Evolutionary conservation across 2,329 filamentous ascomycete genomes (phyloP).

Genomic region (Xylariaceae sp.): DNA sequence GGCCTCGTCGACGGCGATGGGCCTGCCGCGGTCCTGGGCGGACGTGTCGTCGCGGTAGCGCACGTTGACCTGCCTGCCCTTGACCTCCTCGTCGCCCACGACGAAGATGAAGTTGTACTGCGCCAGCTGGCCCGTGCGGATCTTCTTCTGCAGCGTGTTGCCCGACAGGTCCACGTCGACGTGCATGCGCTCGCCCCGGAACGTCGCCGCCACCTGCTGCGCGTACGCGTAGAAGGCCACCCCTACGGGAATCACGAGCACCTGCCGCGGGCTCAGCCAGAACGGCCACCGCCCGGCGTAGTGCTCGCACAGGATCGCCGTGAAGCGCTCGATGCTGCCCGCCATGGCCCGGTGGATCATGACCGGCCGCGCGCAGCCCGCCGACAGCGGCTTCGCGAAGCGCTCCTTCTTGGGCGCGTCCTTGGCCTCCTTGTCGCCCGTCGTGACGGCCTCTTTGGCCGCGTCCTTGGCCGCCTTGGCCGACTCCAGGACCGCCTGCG

Average conservation of each 20-base stretch:
- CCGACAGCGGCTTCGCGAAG: slow-evolving; percentile 44
- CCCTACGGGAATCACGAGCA: slow-evolving; percentile 72
- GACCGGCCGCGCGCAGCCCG: slow-evolving; percentile 70
- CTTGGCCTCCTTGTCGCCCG: slow-evolving; percentile 38
- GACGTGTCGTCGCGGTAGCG: slow-evolving; percentile 57
- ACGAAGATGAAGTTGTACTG: slow-evolving; percentile 82
- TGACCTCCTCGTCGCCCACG: slow-evolving; percentile 55
- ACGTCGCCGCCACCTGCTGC: slow-evolving; percentile 61
- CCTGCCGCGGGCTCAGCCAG: slow-evolving; percentile 79
- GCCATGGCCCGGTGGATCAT: slow-evolving; percentile 84
- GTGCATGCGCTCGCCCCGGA: slow-evolving; percentile 62
- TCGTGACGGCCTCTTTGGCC: slow-evolving; percentile 15
- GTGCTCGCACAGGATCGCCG: slow-evolving; percentile 75
- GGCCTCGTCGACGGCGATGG: slow-evolving; percentile 49
- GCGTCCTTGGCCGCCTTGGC: slow-evolving; percentile 28
- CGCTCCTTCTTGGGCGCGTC: slow-evolving; percentile 20
- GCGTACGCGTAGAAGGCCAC: slow-evolving; percentile 66
- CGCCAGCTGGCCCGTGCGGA: slow-evolving; percentile 69
- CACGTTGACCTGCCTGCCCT: slow-evolving; percentile 53
- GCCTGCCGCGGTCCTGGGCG: slow-evolving; percentile 53
- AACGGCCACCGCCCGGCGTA: slow-evolving; percentile 85
- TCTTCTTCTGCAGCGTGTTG: slow-evolving; percentile 86
- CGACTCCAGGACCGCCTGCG: slow-evolving; percentile 17
- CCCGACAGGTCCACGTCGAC: slow-evolving; percentile 64
- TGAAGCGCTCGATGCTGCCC: slow-evolving; percentile 55